Conservation (phyloP, 805 yeast species). For the Komagataella populi region DNA sequence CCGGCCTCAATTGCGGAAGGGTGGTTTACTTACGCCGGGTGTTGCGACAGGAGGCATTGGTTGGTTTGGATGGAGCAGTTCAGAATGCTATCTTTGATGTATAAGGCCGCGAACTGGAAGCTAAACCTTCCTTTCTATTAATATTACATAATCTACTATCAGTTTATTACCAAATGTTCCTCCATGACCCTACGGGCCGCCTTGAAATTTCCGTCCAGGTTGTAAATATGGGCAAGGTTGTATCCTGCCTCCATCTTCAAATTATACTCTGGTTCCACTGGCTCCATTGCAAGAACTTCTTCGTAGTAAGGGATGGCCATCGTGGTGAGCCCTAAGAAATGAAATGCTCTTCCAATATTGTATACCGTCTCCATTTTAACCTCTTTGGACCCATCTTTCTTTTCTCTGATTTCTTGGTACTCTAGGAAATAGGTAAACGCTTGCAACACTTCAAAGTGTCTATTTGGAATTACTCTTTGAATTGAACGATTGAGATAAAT, state of each 20-base stretch:
- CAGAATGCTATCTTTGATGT: not conserved
- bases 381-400: conserved; percentile 17
- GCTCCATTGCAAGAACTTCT: conserved; percentile 37
- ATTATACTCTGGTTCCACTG: conserved; percentile 33
- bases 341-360: conserved; percentile 78
- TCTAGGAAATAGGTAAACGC: conserved; percentile 71
- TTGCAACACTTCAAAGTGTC: conserved; percentile 80
- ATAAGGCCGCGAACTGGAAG: not conserved
- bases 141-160: not conserved
- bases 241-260: conserved; percentile 75
- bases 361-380: conserved; percentile 63
- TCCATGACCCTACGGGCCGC: conserved; percentile 56
- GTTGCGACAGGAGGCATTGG: conserved; percentile 15
- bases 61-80: not conserved
- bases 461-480: conserved; percentile 76
- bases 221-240: conserved; percentile 65
- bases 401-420: conserved; percentile 42
- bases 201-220: conserved; percentile 55
- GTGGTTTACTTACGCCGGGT: conserved; percentile 12
- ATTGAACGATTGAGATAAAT: conserved; percentile 82
- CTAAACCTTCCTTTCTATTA: not conserved
- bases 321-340: conserved; percentile 62
- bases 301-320: conserved; percentile 67
- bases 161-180: conserved; percentile 28
- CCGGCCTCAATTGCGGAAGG: not conserved